These are phyloP conservation scores for Magnaporthiopsis incrustans DNA, from an alignment of 2,329 filamentous ascomycete species.

Conservation along the genomic window DNA sequence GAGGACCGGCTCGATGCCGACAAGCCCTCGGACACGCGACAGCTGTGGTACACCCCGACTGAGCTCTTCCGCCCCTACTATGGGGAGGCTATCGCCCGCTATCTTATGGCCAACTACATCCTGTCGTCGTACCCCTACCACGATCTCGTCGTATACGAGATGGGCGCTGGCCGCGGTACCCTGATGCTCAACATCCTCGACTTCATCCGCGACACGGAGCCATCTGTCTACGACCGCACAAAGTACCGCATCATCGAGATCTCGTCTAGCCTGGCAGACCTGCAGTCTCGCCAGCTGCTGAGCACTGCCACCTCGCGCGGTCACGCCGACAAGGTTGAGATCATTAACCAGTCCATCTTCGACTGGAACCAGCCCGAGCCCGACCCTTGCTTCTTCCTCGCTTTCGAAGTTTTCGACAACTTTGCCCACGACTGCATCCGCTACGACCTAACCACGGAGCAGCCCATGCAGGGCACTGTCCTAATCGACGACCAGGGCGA, in stretches of 20 bases:
- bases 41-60: constrained; percentile 97
- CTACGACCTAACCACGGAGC: constrained; percentile 74
- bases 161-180: constrained; percentile 94
- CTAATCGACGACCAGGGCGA: constrained; percentile 79
- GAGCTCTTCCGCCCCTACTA: constrained; percentile 96
- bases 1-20: constrained; percentile 79
- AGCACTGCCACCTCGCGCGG: constrained; percentile 49
- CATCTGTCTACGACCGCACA: constrained; percentile 87
- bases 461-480: constrained; percentile 81
- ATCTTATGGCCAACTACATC: constrained; percentile 93
- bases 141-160: constrained; percentile 96
- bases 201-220: constrained; percentile 83
- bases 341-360: constrained; percentile 91
- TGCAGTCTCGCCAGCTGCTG: constrained; percentile 64
- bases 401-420: constrained; percentile 97
- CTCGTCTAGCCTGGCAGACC: constrained; percentile 66
- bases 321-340: constrained; percentile 80
- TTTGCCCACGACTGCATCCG: constrained; percentile 92
- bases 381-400: constrained; percentile 92
- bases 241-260: constrained; percentile 97
- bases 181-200: constrained; percentile 98
- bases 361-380: constrained; percentile 87
- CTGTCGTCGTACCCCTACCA: constrained; percentile 90
- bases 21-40: constrained; percentile 63
- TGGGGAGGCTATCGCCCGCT: constrained; percentile 93